Percentiles rank a stretch among this genome's conserved stretches.
Conservation (phyloP, 805 yeast genomes). For the Candida silvicultrix region DNA sequence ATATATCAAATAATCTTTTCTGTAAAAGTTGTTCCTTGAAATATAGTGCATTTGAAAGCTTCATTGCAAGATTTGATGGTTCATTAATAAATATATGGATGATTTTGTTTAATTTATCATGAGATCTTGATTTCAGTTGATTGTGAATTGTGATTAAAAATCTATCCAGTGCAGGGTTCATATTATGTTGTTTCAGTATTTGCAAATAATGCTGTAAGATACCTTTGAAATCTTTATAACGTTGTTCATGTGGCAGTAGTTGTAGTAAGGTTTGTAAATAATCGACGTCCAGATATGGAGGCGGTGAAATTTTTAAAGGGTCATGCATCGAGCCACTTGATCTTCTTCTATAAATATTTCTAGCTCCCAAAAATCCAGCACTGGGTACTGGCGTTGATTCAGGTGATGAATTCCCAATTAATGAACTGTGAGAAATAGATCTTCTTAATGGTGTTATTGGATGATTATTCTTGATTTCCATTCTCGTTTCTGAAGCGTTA, state of each 20-base stretch:
- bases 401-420: too few relatives aligned
- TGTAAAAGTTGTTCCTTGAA: constrained; percentile 7
- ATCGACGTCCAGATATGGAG: constrained; percentile 6
- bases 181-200: constrained; percentile 9
- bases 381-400: neutral
- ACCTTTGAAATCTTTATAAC: constrained; percentile 12
- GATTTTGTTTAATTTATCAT: constrained; percentile 7
- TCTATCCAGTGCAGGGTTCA: constrained; percentile 11
- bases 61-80: constrained; percentile 21
- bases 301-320: neutral
- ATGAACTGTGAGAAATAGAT: constrained; percentile 18
- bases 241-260: constrained; percentile 4
- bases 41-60: constrained; percentile 14
- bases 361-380: too few relatives aligned
- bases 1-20: constrained; percentile 6
- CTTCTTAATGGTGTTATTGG: constrained; percentile 15
- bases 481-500: constrained; percentile 17
- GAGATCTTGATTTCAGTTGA: constrained; percentile 7
- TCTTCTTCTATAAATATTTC: constrained; percentile 2
- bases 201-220: constrained; percentile 12
- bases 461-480: constrained; percentile 6
- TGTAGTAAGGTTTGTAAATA: constrained; percentile 5
- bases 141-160: constrained; percentile 19
- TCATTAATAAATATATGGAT: constrained; percentile 14
- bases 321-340: neutral